A percentile compares a stretch with the other conserved stretches of the same genome.
Evolutionary conservation across 2,329 filamentous ascomycete genomes (phyloP).

Genomic region (Diaporthe longicolla): DNA sequence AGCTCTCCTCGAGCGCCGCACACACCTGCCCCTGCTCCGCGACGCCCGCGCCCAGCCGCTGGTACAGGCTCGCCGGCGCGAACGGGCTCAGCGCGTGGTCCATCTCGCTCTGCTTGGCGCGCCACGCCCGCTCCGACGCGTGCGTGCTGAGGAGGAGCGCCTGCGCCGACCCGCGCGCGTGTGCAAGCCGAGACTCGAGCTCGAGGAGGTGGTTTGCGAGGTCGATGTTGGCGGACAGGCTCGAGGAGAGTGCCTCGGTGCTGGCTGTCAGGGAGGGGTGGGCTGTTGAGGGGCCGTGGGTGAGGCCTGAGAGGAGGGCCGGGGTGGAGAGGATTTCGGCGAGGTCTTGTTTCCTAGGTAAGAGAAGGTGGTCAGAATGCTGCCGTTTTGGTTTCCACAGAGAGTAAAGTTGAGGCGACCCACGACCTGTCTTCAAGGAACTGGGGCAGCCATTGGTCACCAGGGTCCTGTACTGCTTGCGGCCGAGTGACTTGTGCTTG

Average conservation of each 20-base stretch:
- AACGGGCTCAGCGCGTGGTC: slow-evolving; percentile 88
- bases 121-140: slow-evolving; percentile 92
- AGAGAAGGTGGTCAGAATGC: slow-evolving; percentile 3
- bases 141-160: slow-evolving; percentile 86
- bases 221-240: slow-evolving; percentile 79
- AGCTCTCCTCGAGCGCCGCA: slow-evolving; percentile 90
- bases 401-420: slow-evolving; percentile 50
- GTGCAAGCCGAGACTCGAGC: slow-evolving; percentile 69
- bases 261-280: slow-evolving; percentile 81
- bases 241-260: slow-evolving; percentile 73
- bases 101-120: slow-evolving; percentile 89
- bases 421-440: slow-evolving; percentile 87
- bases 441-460: slow-evolving; percentile 84
- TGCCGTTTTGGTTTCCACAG: not conserved
- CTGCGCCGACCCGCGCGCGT: slow-evolving; percentile 79
- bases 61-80: slow-evolving; percentile 88
- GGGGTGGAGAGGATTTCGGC: slow-evolving; percentile 76
- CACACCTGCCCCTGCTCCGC: slow-evolving; percentile 88
- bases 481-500: slow-evolving; percentile 49
- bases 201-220: slow-evolving; percentile 75
- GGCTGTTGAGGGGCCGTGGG: slow-evolving; percentile 74
- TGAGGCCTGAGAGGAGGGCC: slow-evolving; percentile 79
- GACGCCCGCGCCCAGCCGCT: slow-evolving; percentile 81
- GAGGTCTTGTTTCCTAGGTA: slow-evolving; percentile 81
- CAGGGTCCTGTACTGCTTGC: slow-evolving; percentile 66